These are phyloP conservation scores for Lachnellula suecica DNA, from an alignment of 2,329 filamentous ascomycete genomes.

Conservation along the genomic window DNA sequence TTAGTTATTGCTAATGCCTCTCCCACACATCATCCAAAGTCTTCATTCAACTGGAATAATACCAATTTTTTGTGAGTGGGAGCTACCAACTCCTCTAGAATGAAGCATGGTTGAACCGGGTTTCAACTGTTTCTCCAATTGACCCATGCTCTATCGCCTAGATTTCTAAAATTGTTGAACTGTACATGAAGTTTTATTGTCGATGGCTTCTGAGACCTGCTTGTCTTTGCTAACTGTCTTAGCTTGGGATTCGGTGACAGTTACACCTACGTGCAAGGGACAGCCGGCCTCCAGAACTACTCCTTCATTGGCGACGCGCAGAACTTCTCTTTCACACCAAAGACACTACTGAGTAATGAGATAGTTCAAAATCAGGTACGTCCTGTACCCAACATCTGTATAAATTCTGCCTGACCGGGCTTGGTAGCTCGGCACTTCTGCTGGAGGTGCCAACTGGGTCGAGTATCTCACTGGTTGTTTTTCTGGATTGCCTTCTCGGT, in stretches of 20 bases:
- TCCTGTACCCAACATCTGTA: background rate
- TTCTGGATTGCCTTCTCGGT: conserved; percentile 43
- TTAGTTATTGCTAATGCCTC: background rate
- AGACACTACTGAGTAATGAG: conserved; percentile 43
- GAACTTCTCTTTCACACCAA: conserved; percentile 44
- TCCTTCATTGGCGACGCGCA: conserved; percentile 54
- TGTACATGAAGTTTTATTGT: background rate
- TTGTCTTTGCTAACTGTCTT: background rate
- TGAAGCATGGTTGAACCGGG: too few relatives aligned
- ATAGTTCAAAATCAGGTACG: conserved; percentile 50
- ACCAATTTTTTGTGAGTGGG: conserved; percentile 13
- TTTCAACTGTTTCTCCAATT: too few relatives aligned
- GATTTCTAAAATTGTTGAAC: background rate
- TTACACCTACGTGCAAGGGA: conserved; percentile 54
- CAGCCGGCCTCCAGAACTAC: conserved; percentile 47
- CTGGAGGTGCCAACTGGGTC: conserved; percentile 55
- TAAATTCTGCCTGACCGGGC: background rate
- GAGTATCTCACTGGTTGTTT: conserved; percentile 52
- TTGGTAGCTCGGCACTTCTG: conserved; percentile 43
- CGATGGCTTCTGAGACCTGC: background rate
- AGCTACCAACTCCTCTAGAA: too few relatives aligned
- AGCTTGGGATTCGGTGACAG: conserved; percentile 50
- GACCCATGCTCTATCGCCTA: too few relatives aligned
- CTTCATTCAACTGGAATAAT: conserved; percentile 14
- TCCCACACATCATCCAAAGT: background rate